Evolutionary conservation across 2,329 filamentous ascomycete genomes (phyloP), one percentile per base, ranked within the genome.

Genomic region (Paracoccidioides lutzii): DNA sequence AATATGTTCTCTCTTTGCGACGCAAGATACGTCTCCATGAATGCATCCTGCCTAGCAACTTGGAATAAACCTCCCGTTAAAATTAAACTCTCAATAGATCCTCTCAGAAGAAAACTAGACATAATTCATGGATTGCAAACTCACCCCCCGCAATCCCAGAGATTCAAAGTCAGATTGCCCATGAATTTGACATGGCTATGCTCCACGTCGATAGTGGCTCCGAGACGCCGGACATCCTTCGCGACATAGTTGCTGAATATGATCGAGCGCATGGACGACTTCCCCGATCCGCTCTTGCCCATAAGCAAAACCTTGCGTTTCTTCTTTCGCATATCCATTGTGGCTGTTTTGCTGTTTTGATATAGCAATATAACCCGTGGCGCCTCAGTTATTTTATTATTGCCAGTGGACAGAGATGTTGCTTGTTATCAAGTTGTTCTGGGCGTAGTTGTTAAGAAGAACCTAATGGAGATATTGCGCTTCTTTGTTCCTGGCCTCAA

Each of bases 241-340:
- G 93, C 93, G 61, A 97, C 90, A 70, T 96, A 97, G 73, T 97
- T 97, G 77, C 88, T 95, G 74, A 98, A 98, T 70, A 98, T 96
- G 67, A 98, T 97, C 67, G 87, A 93, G 61, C 93, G 82, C 93
- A 98, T 98, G 56, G 90, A 96, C 44, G 90, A 96, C 74, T 98
- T 98, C 55, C 93, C 93, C 0, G 91, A 95, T 55, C 93, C 93
- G 60, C 88, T 95, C 76, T 96, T 96, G 64, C 93, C 93, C 93
- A 90, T 90, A 59, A 90, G 76, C 52, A 90, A 77, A 53, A 90
- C 87, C 79, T 90, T 90, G 76, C 88, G 88, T 79, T 90, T 90
- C 77, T 89, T 88, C 65, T 76, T 76, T 42, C 73, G 70, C 28
- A 66, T 65, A 61, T 75, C 73, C 72, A 75, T 75, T 66, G 57